Evolutionary conservation across 805 yeast genomes (phyloP).

Genomic region (Kockiozyma suomiensis): DNA sequence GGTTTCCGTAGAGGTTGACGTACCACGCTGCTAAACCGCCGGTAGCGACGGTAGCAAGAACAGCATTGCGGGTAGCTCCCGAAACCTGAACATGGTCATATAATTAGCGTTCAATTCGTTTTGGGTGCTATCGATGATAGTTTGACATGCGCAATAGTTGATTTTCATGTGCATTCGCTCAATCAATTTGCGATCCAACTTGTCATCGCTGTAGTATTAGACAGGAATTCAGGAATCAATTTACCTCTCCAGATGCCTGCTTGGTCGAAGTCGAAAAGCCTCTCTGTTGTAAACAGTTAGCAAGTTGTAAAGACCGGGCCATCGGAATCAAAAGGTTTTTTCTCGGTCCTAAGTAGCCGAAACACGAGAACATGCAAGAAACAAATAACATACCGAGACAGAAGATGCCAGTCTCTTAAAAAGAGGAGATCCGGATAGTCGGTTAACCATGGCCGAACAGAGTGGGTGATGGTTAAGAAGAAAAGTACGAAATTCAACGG

Average conservation of each 20-base stretch:
- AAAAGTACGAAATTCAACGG: background rate
- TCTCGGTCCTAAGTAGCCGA: background rate
- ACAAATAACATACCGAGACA: constrained; percentile 22
- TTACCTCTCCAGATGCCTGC: constrained; percentile 18
- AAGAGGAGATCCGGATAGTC: constrained; percentile 27
- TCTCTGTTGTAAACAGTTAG: constrained; percentile 1
- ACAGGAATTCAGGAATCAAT: background rate
- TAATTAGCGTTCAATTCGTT: background rate
- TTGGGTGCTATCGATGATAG: background rate
- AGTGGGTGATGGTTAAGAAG: background rate
- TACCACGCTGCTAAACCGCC: constrained; percentile 82
- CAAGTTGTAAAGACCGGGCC: background rate
- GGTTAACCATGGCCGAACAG: constrained; percentile 27
- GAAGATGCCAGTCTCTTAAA: constrained; percentile 24
- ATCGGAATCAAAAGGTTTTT: background rate
- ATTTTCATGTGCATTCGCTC: too few relatives aligned
- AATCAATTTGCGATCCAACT: too few relatives aligned
- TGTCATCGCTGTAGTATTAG: background rate
- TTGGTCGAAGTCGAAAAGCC: constrained; percentile 14
- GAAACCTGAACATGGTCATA: constrained; percentile 9
- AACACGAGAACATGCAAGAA: background rate
- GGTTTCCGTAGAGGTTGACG: constrained; percentile 78
- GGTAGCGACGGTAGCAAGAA: constrained; percentile 60
- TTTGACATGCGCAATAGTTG: too few relatives aligned
- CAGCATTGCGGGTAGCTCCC: constrained; percentile 30